Evolutionary conservation across 75 land plant species (phyloP).

Genomic region (Gnetum montanum): DNA sequence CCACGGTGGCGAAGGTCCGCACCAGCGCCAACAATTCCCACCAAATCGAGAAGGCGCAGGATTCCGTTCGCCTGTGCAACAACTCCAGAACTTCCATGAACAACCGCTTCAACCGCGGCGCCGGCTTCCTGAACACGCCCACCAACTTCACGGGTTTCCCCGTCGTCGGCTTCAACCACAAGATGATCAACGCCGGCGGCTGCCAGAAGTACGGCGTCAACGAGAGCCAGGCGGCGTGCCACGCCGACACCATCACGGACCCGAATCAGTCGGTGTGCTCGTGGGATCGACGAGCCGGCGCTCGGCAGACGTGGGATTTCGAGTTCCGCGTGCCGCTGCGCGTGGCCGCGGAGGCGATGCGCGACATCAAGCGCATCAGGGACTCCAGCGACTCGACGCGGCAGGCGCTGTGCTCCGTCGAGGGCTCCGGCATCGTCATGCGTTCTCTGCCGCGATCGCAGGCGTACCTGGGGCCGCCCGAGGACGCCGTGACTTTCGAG

Average conservation of each 20-base stretch:
- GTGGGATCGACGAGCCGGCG: neutral
- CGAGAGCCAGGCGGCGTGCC: neutral
- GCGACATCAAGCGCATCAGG: neutral
- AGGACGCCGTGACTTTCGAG: conserved; percentile 19
- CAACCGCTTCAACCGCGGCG: neutral
- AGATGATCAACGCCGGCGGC: neutral
- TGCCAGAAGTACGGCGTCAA: neutral
- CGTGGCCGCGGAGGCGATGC: neutral
- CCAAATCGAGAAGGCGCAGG: neutral
- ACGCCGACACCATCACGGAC: neutral
- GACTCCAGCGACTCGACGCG: neutral
- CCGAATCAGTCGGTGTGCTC: neutral
- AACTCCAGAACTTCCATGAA: neutral
- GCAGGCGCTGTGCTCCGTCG: neutral
- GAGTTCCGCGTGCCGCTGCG: no score
- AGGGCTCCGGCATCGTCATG: conserved; percentile 1
- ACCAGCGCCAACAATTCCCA: neutral
- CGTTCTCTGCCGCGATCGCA: neutral
- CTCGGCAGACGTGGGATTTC: neutral
- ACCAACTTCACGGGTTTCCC: neutral
- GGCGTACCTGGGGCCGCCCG: neutral
- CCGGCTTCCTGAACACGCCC: neutral
- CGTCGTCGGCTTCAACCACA: neutral
- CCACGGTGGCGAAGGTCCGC: neutral
- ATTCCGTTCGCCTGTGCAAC: neutral